Base-by-base conservation (phyloP, 192 early-diverging fungal species). In the Dissophora globulifera region DNA sequence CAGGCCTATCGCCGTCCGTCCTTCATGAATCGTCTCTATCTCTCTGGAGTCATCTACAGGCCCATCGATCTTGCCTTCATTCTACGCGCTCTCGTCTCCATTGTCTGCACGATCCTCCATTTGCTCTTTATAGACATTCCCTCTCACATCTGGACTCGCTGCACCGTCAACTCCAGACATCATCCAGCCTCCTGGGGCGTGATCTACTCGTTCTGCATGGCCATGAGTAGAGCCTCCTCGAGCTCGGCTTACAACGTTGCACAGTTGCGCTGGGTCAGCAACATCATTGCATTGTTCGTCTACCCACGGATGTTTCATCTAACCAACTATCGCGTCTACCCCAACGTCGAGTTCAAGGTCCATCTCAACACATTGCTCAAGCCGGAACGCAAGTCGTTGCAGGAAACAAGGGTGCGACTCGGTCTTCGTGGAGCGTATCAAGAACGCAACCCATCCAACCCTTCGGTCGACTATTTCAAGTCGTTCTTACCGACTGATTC, bases 231-330 rank as follows among this genome's bases (percentile, higher is more conserved):
- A 23, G 72, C 72, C 3, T 62, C 51, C 17, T 61, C 72, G 5
- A 57, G 63, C 13, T 48, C 62, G 3, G 57, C 40, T 2, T 35
- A 55, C 30, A 76, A 76, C 22, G 63, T 20, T 4, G 72, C 64
- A n/a, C 72, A 76, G 31, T 46, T 76, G 19, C 63, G 72, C 4
- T 12, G 38, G 9, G 72, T 76, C 11, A 76, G 72, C 25, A 76
- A 58, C 17, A 67, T 67, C 31, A 66, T 76, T 46, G 10, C 53
- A 22, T 62, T 32, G 63, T 76, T 76, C 41, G 11, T 76, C 8
- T 64, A 57, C 16, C 27, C 56, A 0, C 40, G 72, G 17, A 76
- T 76, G 72, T 3, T 67, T 1, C 42, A 56, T 22, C 52, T 76
- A 15, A 43, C 35, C 45, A 49, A 50, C 11, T 76, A 76, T 31